Evolutionary conservation across 1,139 yeast species (phyloP).

Genomic region (Yamadazyma atlantica): DNA sequence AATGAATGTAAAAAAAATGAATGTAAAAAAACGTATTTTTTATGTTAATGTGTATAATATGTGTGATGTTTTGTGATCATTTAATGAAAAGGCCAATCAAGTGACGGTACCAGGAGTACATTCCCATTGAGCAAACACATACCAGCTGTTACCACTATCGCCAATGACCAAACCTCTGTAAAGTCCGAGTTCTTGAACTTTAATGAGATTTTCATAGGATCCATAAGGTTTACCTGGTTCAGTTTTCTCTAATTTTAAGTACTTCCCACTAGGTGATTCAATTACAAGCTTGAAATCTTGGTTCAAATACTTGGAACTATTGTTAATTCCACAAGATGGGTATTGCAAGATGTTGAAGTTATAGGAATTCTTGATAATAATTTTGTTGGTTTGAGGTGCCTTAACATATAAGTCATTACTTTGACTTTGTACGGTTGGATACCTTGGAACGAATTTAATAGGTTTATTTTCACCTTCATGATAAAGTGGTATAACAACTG

Average conservation of each 20-base stretch:
- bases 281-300: constrained; percentile 60
- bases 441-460: constrained; percentile 63
- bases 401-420: constrained; percentile 75
- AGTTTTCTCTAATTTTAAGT: constrained; percentile 55
- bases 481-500: constrained; percentile 73
- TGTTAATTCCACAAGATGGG: constrained; percentile 56
- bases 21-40: background rate
- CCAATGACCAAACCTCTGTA: constrained; percentile 85
- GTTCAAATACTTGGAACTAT: constrained; percentile 35
- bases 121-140: constrained; percentile 90
- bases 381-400: constrained; percentile 75
- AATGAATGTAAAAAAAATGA: background rate
- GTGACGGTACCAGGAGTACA: constrained; percentile 39
- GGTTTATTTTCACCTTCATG: constrained; percentile 68
- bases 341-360: constrained; percentile 63
- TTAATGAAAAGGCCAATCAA: no score
- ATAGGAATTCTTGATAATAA: constrained; percentile 59
- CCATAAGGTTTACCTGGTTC: constrained; percentile 50
- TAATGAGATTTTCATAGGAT: constrained; percentile 56
- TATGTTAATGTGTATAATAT: background rate
- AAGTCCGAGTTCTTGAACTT: constrained; percentile 68
- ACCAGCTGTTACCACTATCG: constrained; percentile 81
- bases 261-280: constrained; percentile 83
- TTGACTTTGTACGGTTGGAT: constrained; percentile 68
- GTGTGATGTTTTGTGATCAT: no score